A percentile compares a stretch with the other conserved stretches of the same genome.
These are phyloP conservation scores for Tympanopsis confertula DNA, from an alignment of 2,329 filamentous ascomycete genomes.

Conservation along the genomic window DNA sequence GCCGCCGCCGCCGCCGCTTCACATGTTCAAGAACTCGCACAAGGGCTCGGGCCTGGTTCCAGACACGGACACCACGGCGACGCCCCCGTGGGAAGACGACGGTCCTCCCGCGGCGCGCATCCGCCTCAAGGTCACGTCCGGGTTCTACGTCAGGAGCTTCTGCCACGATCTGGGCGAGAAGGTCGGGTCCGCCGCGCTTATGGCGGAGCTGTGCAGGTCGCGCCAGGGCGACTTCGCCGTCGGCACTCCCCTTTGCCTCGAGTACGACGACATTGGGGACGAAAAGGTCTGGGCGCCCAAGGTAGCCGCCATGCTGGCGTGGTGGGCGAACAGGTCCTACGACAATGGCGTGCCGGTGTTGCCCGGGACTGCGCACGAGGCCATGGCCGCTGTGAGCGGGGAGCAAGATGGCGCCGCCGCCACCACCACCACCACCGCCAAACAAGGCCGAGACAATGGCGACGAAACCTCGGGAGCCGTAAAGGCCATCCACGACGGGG, in stretches of 20 bases:
- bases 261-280: neutral
- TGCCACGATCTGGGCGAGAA: conserved; percentile 54
- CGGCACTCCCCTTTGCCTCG: conserved; percentile 13
- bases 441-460: too few relatives aligned
- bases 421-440: too few relatives aligned
- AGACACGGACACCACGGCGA: neutral
- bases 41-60: conserved; percentile 31
- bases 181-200: conserved; percentile 44
- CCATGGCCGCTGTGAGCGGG: neutral
- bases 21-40: conserved; percentile 16
- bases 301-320: neutral
- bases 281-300: neutral
- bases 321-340: neutral
- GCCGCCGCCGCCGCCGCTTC: conserved; percentile 30
- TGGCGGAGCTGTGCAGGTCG: conserved; percentile 48
- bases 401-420: neutral
- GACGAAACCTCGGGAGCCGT: too few relatives aligned
- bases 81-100: neutral
- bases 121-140: conserved; percentile 55
- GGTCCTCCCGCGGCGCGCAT: conserved; percentile 50
- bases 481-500: too few relatives aligned
- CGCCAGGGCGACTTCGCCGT: conserved; percentile 49
- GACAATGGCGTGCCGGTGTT: neutral
- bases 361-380: too few relatives aligned
- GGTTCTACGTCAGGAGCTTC: conserved; percentile 59